These are phyloP conservation scores for Euphorbia peplus DNA, from an alignment of 345 rosid species.

Conservation along the genomic window DNA sequence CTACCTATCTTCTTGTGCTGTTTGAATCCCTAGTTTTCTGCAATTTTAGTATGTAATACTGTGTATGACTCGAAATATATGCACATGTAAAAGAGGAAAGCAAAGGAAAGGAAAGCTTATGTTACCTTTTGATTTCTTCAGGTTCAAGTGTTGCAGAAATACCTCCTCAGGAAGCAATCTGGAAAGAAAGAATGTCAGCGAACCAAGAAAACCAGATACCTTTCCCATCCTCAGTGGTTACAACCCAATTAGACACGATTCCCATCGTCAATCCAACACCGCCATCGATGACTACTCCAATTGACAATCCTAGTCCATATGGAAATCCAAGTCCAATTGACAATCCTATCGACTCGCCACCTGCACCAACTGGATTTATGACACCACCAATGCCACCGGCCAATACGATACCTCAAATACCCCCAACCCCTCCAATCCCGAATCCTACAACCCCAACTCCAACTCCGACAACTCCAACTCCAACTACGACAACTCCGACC, in stretches of 20 bases:
- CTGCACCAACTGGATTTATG: conserved; percentile 29
- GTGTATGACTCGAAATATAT: background rate
- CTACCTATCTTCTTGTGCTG: background rate
- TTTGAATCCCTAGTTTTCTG: background rate
- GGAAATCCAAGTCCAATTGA: conserved; percentile 44
- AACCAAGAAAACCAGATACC: conserved; percentile 28
- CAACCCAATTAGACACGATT: conserved; percentile 37
- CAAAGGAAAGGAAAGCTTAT: conserved; percentile 16
- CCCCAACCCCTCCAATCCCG: conserved; percentile 11
- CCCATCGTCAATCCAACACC: conserved; percentile 72
- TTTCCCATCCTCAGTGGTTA: conserved; percentile 23
- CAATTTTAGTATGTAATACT: background rate
- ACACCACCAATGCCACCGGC: conserved; percentile 20
- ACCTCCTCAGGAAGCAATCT: conserved; percentile 32
- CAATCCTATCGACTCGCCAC: conserved; percentile 26
- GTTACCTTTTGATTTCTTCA: conserved; percentile 31
- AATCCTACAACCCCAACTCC: conserved; percentile 11
- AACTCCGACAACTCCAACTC: conserved; percentile 20
- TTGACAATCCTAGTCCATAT: conserved; percentile 43
- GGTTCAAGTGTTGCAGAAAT: conserved; percentile 45
- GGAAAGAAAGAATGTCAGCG: conserved; percentile 18
- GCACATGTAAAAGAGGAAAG: background rate
- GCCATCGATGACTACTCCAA: conserved; percentile 51
- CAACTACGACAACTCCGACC: conserved; percentile 28
- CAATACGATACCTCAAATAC: conserved; percentile 7